These are phyloP conservation scores for Arthroderma sp. DNA, from an alignment of 2,329 filamentous ascomycete species.

Conservation along the genomic window DNA sequence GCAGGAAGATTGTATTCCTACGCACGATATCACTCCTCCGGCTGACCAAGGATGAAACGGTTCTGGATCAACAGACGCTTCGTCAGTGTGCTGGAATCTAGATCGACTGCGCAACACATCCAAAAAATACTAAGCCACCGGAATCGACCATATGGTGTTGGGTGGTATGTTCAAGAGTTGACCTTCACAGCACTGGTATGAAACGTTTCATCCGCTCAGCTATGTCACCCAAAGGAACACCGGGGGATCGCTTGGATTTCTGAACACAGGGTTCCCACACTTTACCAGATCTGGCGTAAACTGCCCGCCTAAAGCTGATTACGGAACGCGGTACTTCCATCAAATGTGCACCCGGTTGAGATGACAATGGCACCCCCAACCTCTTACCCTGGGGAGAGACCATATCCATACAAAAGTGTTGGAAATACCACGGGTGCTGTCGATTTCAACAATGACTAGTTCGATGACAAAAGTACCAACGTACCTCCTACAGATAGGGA, in stretches of 20 bases:
- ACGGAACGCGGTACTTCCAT: constrained; percentile 23
- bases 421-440: constrained; percentile 30
- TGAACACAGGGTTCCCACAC: constrained; percentile 15
- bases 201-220: not conserved
- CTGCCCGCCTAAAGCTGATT: constrained; percentile 34
- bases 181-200: no score
- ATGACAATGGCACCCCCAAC: constrained; percentile 15
- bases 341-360: constrained; percentile 18
- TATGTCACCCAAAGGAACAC: not conserved
- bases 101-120: no score
- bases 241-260: constrained; percentile 12
- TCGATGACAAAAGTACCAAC: constrained; percentile 17
- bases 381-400: constrained; percentile 1
- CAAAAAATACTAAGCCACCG: no score
- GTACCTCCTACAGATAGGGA: no score
- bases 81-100: no score
- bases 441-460: constrained; percentile 62
- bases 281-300: constrained; percentile 58
- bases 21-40: no score
- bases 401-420: constrained; percentile 11
- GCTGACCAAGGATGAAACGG: no score
- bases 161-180: no score
- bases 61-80: no score
- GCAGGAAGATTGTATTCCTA: no score
- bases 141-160: no score